Evolutionary conservation across 164 flowering plant species (phyloP).

Genomic region (Umbellularia californica): DNA sequence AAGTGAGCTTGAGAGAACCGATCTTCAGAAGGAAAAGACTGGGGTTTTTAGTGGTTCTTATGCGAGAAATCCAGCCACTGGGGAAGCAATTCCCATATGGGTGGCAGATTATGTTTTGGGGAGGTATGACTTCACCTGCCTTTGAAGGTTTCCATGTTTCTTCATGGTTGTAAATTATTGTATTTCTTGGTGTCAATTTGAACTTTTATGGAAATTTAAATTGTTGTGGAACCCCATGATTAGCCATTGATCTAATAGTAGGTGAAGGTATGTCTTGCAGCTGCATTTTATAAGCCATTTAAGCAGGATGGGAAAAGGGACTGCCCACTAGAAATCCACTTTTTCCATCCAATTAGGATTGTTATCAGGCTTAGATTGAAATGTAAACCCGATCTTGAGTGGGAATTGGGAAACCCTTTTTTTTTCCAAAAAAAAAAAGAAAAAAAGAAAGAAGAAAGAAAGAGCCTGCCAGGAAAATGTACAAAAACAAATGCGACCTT

Average conservation of each 20-base stretch:
- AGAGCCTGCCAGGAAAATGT: too few relatives aligned
- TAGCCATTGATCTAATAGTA: neutral
- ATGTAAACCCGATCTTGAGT: too few relatives aligned
- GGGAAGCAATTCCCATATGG: conserved; percentile 92
- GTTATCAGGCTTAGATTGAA: too few relatives aligned
- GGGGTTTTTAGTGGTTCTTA: conserved; percentile 88
- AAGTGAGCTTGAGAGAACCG: conserved; percentile 96
- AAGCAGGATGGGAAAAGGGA: neutral
- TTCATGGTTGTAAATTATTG: neutral
- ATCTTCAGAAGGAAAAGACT: conserved; percentile 95
- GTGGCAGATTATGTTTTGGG: conserved; percentile 97
- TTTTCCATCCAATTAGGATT: too few relatives aligned
- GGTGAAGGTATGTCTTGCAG: too few relatives aligned
- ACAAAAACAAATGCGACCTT: neutral
- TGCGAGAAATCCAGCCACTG: conserved; percentile 85
- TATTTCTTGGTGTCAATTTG: neutral
- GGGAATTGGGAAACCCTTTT: too few relatives aligned
- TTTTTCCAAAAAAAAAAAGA: too few relatives aligned
- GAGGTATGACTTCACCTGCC: conserved; percentile 40
- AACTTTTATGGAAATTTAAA: neutral
- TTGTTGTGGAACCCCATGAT: neutral
- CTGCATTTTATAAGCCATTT: too few relatives aligned
- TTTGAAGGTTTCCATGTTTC: neutral
- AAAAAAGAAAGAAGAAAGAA: too few relatives aligned
- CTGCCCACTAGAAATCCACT: neutral